These are phyloP conservation scores for Rhizopus delemar DNA, from an alignment of 371 early-diverging fungal genomes.

Conservation along the genomic window DNA sequence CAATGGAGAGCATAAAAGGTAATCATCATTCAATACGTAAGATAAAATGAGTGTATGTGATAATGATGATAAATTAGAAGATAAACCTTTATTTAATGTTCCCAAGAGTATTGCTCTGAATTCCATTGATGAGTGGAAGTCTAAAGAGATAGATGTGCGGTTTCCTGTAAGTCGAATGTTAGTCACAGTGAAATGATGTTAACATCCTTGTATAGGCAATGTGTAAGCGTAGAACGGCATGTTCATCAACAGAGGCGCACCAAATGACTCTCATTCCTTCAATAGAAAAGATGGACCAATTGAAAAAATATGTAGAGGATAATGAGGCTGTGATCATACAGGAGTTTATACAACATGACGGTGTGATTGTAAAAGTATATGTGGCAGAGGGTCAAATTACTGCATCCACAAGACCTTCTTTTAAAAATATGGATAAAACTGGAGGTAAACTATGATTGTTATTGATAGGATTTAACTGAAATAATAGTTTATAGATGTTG, in stretches of 20 bases:
- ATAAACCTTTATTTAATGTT: constrained; percentile 29
- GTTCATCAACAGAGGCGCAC: constrained; percentile 46
- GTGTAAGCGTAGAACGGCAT: constrained; percentile 51
- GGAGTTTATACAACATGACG: constrained; percentile 53
- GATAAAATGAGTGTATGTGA: too few relatives aligned
- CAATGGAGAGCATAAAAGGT: constrained; percentile 14
- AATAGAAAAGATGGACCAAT: constrained; percentile 14
- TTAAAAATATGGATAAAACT: constrained; percentile 33
- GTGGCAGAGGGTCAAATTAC: constrained; percentile 43
- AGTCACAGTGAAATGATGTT: neutral
- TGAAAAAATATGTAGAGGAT: constrained; percentile 16
- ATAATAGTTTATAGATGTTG: constrained; percentile 14
- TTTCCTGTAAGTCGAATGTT: constrained; percentile 32
- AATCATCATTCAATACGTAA: neutral
- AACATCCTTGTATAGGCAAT: constrained; percentile 22
- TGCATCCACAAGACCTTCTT: constrained; percentile 44
- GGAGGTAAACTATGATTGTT: constrained; percentile 19
- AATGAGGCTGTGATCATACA: constrained; percentile 47
- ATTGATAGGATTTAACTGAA: neutral
- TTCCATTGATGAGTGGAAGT: constrained; percentile 18
- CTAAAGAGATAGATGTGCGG: constrained; percentile 17
- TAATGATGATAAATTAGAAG: constrained; percentile 4
- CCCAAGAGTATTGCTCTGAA: constrained; percentile 27
- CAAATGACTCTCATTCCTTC: constrained; percentile 49
- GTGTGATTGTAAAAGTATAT: constrained; percentile 51